A percentile compares a stretch with the other conserved stretches of the same genome.
Evolutionary conservation across 2,329 filamentous ascomycete genomes (phyloP).

Genomic region (Trichoderma sp.): DNA sequence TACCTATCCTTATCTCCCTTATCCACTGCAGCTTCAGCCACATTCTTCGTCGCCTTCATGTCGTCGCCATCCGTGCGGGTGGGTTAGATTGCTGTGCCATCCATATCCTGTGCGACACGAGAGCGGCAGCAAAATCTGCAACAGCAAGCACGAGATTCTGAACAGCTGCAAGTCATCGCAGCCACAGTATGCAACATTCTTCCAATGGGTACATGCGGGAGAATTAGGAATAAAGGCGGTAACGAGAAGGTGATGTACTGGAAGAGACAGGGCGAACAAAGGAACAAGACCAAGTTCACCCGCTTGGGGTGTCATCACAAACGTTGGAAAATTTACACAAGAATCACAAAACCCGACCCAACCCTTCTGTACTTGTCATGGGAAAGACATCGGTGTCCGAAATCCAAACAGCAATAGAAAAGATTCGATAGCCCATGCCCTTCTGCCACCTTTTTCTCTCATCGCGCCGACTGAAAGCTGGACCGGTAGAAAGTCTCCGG

Average conservation of each 20-base stretch:
- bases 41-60: too few relatives aligned
- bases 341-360: neutral
- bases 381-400: too few relatives aligned
- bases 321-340: too few relatives aligned
- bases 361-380: neutral
- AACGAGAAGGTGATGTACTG: neutral
- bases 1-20: too few relatives aligned
- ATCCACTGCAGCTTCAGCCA: too few relatives aligned
- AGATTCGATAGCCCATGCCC: neutral
- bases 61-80: too few relatives aligned
- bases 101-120: neutral
- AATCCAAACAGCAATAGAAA: too few relatives aligned
- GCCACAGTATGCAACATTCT: slow-evolving; percentile 1
- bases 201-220: neutral
- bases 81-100: neutral
- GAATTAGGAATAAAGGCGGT: neutral
- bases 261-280: neutral
- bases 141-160: neutral
- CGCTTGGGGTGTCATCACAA: too few relatives aligned
- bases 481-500: slow-evolving; percentile 33
- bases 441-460: neutral
- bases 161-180: neutral
- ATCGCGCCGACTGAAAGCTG: neutral
- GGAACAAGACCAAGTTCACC: neutral
- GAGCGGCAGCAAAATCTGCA: slow-evolving; percentile 5